A percentile compares a stretch with the other conserved stretches of the same genome.
Evolutionary conservation across 768 basidiomycete genomes (phyloP).

Genomic region (Phanerochaete carnosa): DNA sequence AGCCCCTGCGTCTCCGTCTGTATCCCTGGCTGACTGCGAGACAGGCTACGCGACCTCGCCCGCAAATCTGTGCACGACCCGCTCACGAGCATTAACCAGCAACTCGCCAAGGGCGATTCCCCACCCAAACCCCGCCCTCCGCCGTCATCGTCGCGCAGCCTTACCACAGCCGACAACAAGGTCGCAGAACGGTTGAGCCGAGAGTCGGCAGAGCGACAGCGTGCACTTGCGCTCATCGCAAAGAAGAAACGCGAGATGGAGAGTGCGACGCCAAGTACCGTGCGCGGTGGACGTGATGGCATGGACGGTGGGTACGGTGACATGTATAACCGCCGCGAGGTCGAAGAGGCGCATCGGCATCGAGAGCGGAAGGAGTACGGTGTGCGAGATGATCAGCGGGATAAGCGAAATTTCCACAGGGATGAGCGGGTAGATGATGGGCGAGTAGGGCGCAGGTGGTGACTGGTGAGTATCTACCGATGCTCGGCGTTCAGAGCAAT

Average conservation of each 20-base stretch:
- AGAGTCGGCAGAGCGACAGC: conserved; percentile 71
- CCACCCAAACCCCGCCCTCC: conserved; percentile 1
- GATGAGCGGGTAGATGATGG: conserved; percentile 9
- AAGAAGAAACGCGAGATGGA: conserved; percentile 62
- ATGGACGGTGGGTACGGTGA: conserved; percentile 53
- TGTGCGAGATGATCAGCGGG: conserved; percentile 14
- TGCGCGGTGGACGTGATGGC: conserved; percentile 43
- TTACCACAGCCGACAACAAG: conserved; percentile 29
- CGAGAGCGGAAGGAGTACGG: conserved; percentile 30
- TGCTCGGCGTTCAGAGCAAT: not conserved
- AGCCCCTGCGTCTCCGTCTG: not conserved
- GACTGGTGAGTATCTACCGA: not conserved
- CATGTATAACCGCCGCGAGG: conserved; percentile 65
- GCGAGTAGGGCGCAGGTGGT: conserved; percentile 3
- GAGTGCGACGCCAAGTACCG: conserved; percentile 69
- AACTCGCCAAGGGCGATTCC: conserved; percentile 41
- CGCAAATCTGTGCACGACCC: conserved; percentile 69
- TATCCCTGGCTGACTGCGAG: not conserved
- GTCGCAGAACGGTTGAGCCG: conserved; percentile 61
- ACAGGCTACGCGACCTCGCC: conserved; percentile 59
- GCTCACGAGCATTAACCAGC: conserved; percentile 67
- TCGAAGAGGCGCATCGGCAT: conserved; percentile 63
- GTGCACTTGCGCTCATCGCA: conserved; percentile 68
- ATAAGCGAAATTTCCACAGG: conserved; percentile 8
- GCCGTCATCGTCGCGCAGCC: not conserved